Percentiles rank a stretch among this genome's conserved stretches.
Conservation (phyloP, 2,329 filamentous ascomycete genomes). For the Cadophora sp. region DNA sequence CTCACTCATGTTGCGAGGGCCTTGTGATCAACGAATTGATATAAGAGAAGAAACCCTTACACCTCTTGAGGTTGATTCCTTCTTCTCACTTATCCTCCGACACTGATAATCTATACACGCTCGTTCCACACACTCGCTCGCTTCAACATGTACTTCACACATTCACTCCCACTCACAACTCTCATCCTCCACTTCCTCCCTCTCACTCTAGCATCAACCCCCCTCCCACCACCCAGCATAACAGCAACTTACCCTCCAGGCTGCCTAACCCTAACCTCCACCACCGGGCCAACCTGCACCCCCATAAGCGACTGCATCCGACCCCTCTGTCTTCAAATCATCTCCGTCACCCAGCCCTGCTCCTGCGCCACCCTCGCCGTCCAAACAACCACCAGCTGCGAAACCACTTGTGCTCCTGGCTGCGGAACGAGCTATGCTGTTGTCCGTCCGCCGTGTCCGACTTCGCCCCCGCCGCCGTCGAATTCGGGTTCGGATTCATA, state of each 20-base stretch:
- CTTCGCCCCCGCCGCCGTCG: too few species aligned
- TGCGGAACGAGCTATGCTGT: slow-evolving; percentile 1
- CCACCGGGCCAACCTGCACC: slow-evolving; percentile 6
- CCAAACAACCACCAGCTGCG: neutral
- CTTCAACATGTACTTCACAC: neutral
- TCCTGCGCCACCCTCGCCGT: neutral
- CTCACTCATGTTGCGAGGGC: too few species aligned
- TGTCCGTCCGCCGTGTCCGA: slow-evolving; percentile 4
- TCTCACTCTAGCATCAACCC: neutral
- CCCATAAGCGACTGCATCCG: neutral
- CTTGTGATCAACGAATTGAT: too few species aligned
- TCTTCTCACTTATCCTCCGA: too few species aligned
- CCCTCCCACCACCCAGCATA: neutral
- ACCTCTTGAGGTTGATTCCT: too few species aligned
- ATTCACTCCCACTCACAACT: neutral
- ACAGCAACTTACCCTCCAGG: neutral
- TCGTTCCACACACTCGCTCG: slow-evolving; percentile 7
- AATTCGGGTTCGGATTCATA: too few species aligned
- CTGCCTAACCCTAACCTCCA: slow-evolving; percentile 14
- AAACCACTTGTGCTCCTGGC: neutral
- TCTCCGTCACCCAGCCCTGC: slow-evolving; percentile 10
- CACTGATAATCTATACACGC: too few species aligned
- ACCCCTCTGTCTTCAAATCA: neutral
- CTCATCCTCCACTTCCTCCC: neutral
- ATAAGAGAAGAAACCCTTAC: too few species aligned